Conservation (phyloP, 257 asterid species). For the Echium plantagineum region DNA sequence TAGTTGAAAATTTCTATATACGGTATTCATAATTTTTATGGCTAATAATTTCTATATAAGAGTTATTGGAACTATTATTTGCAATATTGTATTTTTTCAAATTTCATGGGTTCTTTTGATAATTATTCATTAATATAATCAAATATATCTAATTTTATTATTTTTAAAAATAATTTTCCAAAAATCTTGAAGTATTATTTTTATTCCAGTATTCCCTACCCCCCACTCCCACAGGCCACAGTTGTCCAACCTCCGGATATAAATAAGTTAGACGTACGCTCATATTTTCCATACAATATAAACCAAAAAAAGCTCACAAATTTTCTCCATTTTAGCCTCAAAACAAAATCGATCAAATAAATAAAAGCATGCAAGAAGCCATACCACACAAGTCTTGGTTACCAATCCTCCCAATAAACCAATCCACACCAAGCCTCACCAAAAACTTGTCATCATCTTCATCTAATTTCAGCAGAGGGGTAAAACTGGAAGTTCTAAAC, state of each 20-base stretch:
- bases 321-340: neutral
- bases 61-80: too few relatives aligned
- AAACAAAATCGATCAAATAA: neutral
- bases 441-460: neutral
- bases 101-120: too few relatives aligned
- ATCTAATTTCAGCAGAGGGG: neutral
- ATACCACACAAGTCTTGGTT: conserved; percentile 30
- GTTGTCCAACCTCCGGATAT: neutral
- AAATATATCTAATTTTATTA: too few relatives aligned
- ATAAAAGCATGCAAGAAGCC: conserved; percentile 32
- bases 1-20: too few relatives aligned
- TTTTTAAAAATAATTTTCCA: too few relatives aligned
- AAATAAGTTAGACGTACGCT: neutral
- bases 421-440: neutral
- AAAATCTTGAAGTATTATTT: too few relatives aligned
- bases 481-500: conserved; percentile 5
- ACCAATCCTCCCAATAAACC: conserved; percentile 3
- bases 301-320: neutral
- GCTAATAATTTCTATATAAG: too few relatives aligned
- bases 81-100: too few relatives aligned
- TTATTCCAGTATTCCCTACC: too few relatives aligned
- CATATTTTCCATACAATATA: neutral
- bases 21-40: too few relatives aligned
- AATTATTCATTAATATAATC: too few relatives aligned
- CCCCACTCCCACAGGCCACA: neutral